phyloP scores from a whole-genome alignment of 192 early-diverging fungal genomes.

The Radiomyces spectabilis region DNA sequence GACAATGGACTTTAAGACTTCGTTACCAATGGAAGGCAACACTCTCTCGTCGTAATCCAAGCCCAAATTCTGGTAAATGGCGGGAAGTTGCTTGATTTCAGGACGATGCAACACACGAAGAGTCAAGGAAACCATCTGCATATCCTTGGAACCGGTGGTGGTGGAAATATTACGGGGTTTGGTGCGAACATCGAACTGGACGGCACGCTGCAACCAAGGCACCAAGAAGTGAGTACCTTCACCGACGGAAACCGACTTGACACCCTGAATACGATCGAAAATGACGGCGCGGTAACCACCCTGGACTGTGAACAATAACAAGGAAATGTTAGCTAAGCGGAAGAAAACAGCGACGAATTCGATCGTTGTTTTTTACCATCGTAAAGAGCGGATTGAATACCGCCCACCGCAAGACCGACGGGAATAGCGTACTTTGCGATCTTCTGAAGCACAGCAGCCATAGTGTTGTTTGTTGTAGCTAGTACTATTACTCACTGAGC shows the following conservation, averaged over 20 bases:
- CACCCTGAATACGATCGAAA: conserved; percentile 93
- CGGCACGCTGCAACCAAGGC: conserved; percentile 92
- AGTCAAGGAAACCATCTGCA: conserved; percentile 96
- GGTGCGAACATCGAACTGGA: conserved; percentile 89
- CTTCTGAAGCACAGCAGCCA: conserved; percentile 51
- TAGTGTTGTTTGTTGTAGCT: conserved; percentile 18
- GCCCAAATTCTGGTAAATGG: conserved; percentile 87
- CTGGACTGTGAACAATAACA: conserved; percentile 59
- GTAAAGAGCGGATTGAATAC: conserved; percentile 82
- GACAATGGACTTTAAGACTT: conserved; percentile 96
- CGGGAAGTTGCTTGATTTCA: conserved; percentile 61
- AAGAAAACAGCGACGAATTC: neutral
- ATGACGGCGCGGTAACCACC: conserved; percentile 95
- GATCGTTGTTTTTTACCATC: conserved; percentile 60
- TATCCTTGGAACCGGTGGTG: conserved; percentile 98
- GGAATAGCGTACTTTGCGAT: conserved; percentile 80
- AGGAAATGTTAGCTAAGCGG: neutral
- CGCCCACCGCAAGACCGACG: conserved; percentile 58
- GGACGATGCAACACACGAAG: conserved; percentile 90
- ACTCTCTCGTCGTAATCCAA: conserved; percentile 97
- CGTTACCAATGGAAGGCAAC: conserved; percentile 96
- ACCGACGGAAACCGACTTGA: conserved; percentile 65
- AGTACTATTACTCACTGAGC: no score
- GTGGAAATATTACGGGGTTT: conserved; percentile 96
- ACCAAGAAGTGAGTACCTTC: conserved; percentile 98